Base-by-base conservation (phyloP, 441 rosid genomes). In the Daphne laureola region DNA sequence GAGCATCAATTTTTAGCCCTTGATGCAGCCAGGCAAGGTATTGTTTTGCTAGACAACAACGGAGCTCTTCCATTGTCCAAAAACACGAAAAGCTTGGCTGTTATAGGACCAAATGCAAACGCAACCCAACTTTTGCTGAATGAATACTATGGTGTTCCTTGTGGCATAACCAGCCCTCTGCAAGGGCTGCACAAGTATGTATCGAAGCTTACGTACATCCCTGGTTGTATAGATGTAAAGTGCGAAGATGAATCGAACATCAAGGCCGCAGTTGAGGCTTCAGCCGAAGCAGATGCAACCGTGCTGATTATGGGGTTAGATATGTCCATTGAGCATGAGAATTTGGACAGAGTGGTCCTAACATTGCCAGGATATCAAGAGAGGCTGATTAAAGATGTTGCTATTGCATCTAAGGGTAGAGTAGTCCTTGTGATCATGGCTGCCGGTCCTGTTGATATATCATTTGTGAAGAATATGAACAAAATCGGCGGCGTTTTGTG, bases 361-460 rank as follows among this genome's bases (percentile, higher is more conserved):
- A 59, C 66, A 2, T 59, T 78, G 18, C 81, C 78, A 2, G 79
- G 83, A 14, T 62, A 63, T 54, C 79, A 75, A 63, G 69, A 65
- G 26, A 49, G 65, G 49, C 43, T 78, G 12, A 68, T 75, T 31
- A 65, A 46, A 23, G 61, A 75, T 14, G 78, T 73, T 12, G 60
- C 69, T 1, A 46, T 54, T 14, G 73, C 46, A 7, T 35, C 83
- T 15, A 73, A 67, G 2, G 74, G 78, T 7, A 69, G 62, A 0
- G 70, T 78, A 3, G 55, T 75, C 63, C 76, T 78, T 12, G 79
- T 71, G 3, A 14, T 78, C 17, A 68, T 73, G 73, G 58, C 78
- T 14, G 83, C 66, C n/a, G 76, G 79, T 40, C 78, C 73, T 2
- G 15, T 81, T 35, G 78, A 81, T 55, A 58, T 80, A 40, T 64